Base-by-base conservation (phyloP, 306 rosid genomes). In the Quercus suber region DNA sequence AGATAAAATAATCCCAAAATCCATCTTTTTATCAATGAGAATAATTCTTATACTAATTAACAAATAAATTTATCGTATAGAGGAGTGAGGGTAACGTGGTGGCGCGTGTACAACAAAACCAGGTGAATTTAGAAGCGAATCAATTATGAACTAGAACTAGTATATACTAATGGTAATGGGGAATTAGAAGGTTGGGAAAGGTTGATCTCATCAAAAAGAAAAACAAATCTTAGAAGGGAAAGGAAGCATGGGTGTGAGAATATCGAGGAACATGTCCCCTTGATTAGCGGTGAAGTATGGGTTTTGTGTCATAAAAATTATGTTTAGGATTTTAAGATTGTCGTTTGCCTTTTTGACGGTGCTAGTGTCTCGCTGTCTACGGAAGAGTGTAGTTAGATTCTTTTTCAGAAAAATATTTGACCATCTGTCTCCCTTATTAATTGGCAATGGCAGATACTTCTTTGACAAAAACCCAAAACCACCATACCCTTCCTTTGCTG, bases 271-370 rank as follows among this genome's bases (percentile, higher is more conserved):
- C 78, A 69, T 60, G 83, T 78, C 55, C 63, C 83, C 86, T 74
- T 79, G 77, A 83, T 83, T 83, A 83, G 74, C 86, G 86, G 73
- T 59, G 53, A 73, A 75, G 73, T 5, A 74, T 33, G 76, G 74
- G 73, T 9, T 61, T 78, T 19, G 63, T 78, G 82, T 71, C 74
- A 13, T 49, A 12, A 12, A 49, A 37, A 37, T 37, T 1, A 37
- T 37, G 2, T 37, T 37, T 37, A 37, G 1, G 43, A 45, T 45
- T 9, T 25, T 33, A 52, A 60, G 53, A 53, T 53, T 63, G 85
- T 77, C 81, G 70, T 52, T 76, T 35, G 41, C 43, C 75, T 56
- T 74, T 49, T 80, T 43, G 70, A 30, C 30, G 43, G 70, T 17
- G 45, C 18, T n/a, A 2, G 37, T 23, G 70, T 30, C 70, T 64